phyloP scores from a whole-genome alignment of 2,329 filamentous ascomycete species.

The Beauveria asiatica region DNA sequence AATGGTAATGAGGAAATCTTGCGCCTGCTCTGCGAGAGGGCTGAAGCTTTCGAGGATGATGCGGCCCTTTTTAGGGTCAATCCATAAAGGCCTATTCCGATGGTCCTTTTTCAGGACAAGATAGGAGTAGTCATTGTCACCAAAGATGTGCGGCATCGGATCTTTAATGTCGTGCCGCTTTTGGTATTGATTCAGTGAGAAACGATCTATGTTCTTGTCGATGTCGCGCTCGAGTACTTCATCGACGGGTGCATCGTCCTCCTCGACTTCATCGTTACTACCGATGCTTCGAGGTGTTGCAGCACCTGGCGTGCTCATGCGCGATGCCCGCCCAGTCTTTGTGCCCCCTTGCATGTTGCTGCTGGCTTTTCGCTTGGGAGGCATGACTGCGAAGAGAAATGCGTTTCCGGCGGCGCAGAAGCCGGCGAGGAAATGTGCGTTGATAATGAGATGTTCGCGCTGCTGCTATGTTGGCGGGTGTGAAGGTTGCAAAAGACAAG shows the following conservation, averaged over 20 bases:
- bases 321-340: conserved; percentile 50
- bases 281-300: conserved; percentile 51
- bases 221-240: conserved; percentile 45
- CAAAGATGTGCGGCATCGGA: conserved; percentile 38
- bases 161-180: conserved; percentile 35
- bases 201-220: conserved; percentile 51
- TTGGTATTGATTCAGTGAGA: conserved; percentile 46
- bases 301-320: conserved; percentile 51
- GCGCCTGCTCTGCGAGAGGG: conserved; percentile 67
- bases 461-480: background rate
- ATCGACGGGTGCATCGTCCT: conserved; percentile 42
- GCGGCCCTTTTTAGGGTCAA: conserved; percentile 68
- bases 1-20: conserved; percentile 85
- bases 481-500: background rate
- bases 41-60: conserved; percentile 91
- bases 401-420: background rate
- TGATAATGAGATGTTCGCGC: background rate
- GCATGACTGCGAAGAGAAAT: conserved; percentile 38
- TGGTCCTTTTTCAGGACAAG: conserved; percentile 77
- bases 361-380: conserved; percentile 61
- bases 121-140: conserved; percentile 63
- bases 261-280: conserved; percentile 41
- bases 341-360: conserved; percentile 36
- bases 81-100: conserved; percentile 76
- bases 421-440: background rate